phyloP scores from a whole-genome alignment of 768 basidiomycete species.

The Ramaria rubella region DNA sequence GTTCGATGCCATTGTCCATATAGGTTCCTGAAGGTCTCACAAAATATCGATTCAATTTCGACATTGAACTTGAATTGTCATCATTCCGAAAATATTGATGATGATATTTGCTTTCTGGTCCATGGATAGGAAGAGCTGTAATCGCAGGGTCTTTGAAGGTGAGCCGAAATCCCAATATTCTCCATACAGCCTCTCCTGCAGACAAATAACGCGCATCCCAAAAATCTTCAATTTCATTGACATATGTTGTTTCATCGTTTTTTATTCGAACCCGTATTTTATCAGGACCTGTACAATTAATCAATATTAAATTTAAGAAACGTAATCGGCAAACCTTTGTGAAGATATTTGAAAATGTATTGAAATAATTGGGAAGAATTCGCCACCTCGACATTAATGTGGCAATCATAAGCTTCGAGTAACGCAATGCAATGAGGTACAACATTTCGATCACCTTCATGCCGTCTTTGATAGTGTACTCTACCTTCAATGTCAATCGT shows the following conservation, averaged over 20 bases:
- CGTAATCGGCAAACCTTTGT: constrained; percentile 25
- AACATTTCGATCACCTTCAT: constrained; percentile 21
- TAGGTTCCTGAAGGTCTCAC: constrained; percentile 11
- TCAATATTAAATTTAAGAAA: background rate
- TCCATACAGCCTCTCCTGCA: constrained; percentile 32
- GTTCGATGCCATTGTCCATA: background rate
- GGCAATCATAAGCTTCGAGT: constrained; percentile 25
- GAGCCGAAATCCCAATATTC: constrained; percentile 31
- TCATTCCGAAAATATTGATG: constrained; percentile 20
- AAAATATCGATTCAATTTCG: constrained; percentile 21
- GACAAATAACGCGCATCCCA: constrained; percentile 31
- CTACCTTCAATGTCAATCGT: constrained; percentile 23
- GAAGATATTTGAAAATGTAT: constrained; percentile 36
- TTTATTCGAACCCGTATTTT: constrained; percentile 7
- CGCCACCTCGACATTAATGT: constrained; percentile 33
- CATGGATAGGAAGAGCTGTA: constrained; percentile 29
- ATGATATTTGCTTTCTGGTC: constrained; percentile 11
- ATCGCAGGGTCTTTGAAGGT: constrained; percentile 30
- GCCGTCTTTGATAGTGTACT: constrained; percentile 24
- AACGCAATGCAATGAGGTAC: constrained; percentile 25
- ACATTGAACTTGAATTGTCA: constrained; percentile 1
- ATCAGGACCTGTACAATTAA: constrained; percentile 16
- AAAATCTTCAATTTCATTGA: constrained; percentile 34
- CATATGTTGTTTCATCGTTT: no score
- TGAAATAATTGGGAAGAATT: constrained; percentile 28